These are phyloP conservation scores for Pseudozyma flocculosa DNA, from an alignment of 1,284 basidiomycete genomes.

Conservation along the genomic window DNA sequence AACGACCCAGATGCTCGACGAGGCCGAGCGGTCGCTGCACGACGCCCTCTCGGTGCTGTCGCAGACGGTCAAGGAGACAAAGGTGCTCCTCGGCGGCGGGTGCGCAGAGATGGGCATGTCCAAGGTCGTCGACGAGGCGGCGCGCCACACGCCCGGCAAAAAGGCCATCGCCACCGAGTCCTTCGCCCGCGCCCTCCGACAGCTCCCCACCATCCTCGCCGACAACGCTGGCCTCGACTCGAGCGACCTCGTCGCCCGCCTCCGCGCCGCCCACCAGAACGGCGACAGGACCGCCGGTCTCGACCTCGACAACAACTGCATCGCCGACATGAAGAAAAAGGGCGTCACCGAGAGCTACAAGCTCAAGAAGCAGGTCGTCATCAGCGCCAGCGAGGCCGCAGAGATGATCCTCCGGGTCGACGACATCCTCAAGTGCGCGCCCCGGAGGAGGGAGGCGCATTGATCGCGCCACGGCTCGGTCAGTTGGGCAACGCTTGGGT, in stretches of 20 bases:
- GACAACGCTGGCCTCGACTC: slow-evolving; percentile 98
- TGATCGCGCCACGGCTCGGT: no score
- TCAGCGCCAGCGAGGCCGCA: slow-evolving; percentile 91
- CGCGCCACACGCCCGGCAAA: slow-evolving; percentile 83
- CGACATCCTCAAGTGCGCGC: slow-evolving; percentile 65
- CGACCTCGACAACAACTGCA: slow-evolving; percentile 81
- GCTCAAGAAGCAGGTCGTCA: slow-evolving; percentile 90
- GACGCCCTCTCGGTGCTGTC: slow-evolving; percentile 96
- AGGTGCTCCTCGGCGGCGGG: slow-evolving; percentile 89
- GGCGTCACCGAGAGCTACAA: slow-evolving; percentile 97
- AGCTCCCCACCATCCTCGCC: slow-evolving; percentile 86
- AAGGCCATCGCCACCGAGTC: slow-evolving; percentile 92
- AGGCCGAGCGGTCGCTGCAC: slow-evolving; percentile 95
- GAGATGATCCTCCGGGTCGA: slow-evolving; percentile 96
- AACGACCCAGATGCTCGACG: slow-evolving; percentile 97
- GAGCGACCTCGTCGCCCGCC: slow-evolving; percentile 84
- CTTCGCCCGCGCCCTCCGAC: slow-evolving; percentile 82
- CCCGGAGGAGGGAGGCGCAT: slow-evolving; percentile 65
- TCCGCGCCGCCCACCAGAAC: slow-evolving; percentile 92
- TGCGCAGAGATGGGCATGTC: slow-evolving; percentile 98
- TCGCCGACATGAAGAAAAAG: slow-evolving; percentile 83
- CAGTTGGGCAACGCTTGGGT: no score
- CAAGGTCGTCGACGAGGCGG: slow-evolving; percentile 86
- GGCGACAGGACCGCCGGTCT: slow-evolving; percentile 81
- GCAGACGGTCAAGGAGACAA: slow-evolving; percentile 95